Conservation (phyloP, 208 protist species). For the Leishmania amazonensis region DNA sequence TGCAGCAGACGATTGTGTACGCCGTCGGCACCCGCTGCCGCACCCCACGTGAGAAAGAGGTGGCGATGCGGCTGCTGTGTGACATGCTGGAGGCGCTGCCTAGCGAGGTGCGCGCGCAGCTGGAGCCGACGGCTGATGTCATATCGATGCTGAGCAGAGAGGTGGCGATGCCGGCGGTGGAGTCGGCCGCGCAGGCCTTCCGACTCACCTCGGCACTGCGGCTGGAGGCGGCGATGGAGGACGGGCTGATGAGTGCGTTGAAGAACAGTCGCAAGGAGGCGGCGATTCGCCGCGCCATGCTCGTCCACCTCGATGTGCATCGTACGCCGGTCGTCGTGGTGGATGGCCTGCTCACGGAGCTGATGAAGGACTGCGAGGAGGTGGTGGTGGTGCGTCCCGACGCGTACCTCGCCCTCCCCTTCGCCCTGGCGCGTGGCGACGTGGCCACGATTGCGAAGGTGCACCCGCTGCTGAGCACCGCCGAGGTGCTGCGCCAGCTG, state of each 20-base stretch:
- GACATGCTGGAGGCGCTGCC: constrained; percentile 52
- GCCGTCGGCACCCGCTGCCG: constrained; percentile 70
- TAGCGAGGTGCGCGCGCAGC: constrained; percentile 1
- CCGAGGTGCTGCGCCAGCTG: constrained; percentile 71
- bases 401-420: constrained; percentile 76
- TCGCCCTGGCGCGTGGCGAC: constrained; percentile 30
- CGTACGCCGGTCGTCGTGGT: constrained; percentile 37
- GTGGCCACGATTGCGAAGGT: constrained; percentile 26
- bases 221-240: constrained; percentile 50
- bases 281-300: constrained; percentile 64
- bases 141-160: constrained; percentile 60
- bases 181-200: constrained; percentile 63
- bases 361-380: constrained; percentile 77
- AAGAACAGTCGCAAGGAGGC: constrained; percentile 61
- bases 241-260: constrained; percentile 55
- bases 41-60: constrained; percentile 69
- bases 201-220: constrained; percentile 48
- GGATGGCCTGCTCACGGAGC: constrained; percentile 41
- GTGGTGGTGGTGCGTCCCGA: constrained; percentile 80
- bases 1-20: constrained; percentile 47
- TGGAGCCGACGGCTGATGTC: constrained; percentile 30
- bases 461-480: constrained; percentile 44
- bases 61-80: constrained; percentile 57
- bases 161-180: constrained; percentile 59
- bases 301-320: constrained; percentile 52